These are phyloP conservation scores for Aleurites moluccanus DNA, from an alignment of 441 rosid species.

Conservation along the genomic window DNA sequence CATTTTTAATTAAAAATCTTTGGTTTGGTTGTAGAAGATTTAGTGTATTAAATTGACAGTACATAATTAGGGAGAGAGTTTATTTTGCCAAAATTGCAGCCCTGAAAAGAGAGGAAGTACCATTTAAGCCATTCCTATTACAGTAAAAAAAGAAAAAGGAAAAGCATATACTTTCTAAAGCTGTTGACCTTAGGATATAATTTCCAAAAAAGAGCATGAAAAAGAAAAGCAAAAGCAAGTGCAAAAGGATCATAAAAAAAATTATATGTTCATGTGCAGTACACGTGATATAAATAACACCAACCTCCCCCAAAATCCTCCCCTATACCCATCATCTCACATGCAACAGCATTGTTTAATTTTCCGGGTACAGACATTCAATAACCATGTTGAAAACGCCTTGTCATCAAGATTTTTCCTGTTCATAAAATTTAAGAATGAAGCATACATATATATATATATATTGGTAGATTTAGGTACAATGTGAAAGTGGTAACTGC, in stretches of 20 bases:
- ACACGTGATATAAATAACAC: not conserved
- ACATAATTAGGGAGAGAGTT: not conserved
- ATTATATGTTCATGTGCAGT: constrained; percentile 3
- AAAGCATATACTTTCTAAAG: not conserved
- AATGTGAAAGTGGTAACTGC: constrained; percentile 20
- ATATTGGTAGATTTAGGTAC: constrained; percentile 3
- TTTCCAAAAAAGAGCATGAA: not conserved
- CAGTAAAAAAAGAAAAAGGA: too few species aligned
- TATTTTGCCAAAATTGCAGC: not conserved
- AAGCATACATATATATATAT: not conserved
- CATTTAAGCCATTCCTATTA: not conserved
- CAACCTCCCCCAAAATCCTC: constrained; percentile 3
- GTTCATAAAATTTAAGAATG: constrained; percentile 21
- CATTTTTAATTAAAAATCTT: not conserved
- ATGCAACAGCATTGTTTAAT: constrained; percentile 21
- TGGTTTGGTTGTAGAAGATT: not conserved
- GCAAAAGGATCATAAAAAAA: not conserved
- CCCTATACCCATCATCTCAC: constrained; percentile 9
- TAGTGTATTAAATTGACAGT: not conserved
- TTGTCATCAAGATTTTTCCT: constrained; percentile 15
- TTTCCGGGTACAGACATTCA: constrained; percentile 39
- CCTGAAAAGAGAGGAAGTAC: not conserved
- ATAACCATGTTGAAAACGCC: constrained; percentile 13
- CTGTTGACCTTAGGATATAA: not conserved
- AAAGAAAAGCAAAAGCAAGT: not conserved